A percentile compares a stretch with the other conserved stretches of the same genome.
These are phyloP conservation scores for Lagerstroemia fauriei DNA, from an alignment of 441 rosid species.

Conservation along the genomic window DNA sequence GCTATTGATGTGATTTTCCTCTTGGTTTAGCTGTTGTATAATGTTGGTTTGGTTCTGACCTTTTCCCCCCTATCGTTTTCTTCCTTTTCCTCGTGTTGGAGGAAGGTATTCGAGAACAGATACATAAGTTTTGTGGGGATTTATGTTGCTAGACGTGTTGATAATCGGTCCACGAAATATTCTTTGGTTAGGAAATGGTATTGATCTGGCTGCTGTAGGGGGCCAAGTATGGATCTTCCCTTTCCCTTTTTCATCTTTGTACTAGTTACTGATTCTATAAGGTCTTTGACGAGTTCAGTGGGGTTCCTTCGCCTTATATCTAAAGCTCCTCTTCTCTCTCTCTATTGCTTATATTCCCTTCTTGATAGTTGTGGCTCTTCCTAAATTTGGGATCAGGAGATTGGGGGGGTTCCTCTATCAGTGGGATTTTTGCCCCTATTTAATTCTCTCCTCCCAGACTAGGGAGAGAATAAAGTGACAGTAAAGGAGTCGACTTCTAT, in stretches of 20 bases:
- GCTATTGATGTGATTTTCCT: not conserved
- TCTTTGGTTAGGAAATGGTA: not conserved
- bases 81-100: not conserved
- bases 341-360: too few relatives aligned
- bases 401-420: too few relatives aligned
- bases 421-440: too few relatives aligned
- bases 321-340: too few relatives aligned
- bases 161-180: not conserved
- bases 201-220: not conserved
- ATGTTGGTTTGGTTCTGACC: not conserved
- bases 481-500: too few relatives aligned
- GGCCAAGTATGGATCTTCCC: not conserved
- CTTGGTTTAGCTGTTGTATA: not conserved
- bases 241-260: too few relatives aligned
- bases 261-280: not conserved
- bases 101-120: not conserved
- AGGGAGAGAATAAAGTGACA: too few relatives aligned
- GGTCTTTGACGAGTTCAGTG: not conserved
- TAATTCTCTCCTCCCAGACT: too few relatives aligned
- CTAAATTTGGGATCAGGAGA: too few relatives aligned
- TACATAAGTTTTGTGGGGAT: not conserved
- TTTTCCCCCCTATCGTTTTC: not conserved
- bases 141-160: not conserved
- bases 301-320: too few relatives aligned
- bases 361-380: too few relatives aligned